phyloP scores from a whole-genome alignment of 768 basidiomycete species.

The Mycena sanguinolenta region DNA sequence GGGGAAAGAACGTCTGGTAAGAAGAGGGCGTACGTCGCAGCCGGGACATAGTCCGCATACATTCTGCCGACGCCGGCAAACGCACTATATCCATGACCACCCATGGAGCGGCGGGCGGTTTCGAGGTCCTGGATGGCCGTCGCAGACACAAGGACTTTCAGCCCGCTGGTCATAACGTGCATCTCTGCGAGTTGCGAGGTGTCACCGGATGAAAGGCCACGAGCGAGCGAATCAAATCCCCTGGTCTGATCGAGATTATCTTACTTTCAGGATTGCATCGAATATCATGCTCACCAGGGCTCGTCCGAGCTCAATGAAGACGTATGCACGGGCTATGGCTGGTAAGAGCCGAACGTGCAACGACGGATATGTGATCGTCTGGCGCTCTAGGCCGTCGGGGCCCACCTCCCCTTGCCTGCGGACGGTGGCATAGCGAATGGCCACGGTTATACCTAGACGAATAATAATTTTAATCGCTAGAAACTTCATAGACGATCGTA shows the following conservation, averaged over 20 bases:
- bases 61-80: slow-evolving; percentile 75
- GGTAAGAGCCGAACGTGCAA: slow-evolving; percentile 81
- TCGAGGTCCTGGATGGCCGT: slow-evolving; percentile 71
- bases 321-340: slow-evolving; percentile 76
- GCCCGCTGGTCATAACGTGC: slow-evolving; percentile 77
- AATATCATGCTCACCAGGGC: slow-evolving; percentile 61
- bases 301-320: slow-evolving; percentile 74
- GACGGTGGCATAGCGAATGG: slow-evolving; percentile 80
- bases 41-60: slow-evolving; percentile 76
- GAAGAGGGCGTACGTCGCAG: slow-evolving; percentile 64
- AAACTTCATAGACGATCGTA: slow-evolving; percentile 36
- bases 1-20: not conserved
- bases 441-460: slow-evolving; percentile 65
- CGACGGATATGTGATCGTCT: slow-evolving; percentile 81
- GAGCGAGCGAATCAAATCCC: slow-evolving; percentile 64
- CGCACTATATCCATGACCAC: slow-evolving; percentile 82
- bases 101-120: slow-evolving; percentile 76
- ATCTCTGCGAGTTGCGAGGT: slow-evolving; percentile 76
- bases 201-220: slow-evolving; percentile 67
- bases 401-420: slow-evolving; percentile 74
- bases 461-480: not conserved
- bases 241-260: slow-evolving; percentile 51
- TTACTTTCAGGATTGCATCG: not conserved
- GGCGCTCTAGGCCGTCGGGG: slow-evolving; percentile 68
- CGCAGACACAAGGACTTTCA: slow-evolving; percentile 73